A percentile compares a stretch with the other conserved stretches of the same genome.
Conservation (phyloP, 768 basidiomycete genomes). For the Tremella fuciformis region DNA sequence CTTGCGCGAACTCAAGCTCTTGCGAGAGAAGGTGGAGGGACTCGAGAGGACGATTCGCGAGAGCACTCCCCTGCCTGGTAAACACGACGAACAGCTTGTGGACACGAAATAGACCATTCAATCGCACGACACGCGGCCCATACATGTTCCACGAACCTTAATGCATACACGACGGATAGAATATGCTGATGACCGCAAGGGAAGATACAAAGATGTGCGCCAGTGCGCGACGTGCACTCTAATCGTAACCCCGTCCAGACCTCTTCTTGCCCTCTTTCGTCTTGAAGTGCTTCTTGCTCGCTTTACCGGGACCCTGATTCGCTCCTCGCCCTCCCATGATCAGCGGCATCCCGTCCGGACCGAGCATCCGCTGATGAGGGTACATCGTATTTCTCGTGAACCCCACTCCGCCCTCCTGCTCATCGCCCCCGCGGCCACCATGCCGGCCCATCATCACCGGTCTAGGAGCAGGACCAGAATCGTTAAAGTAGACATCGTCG, state of each 20-base stretch:
- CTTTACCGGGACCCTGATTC: slow-evolving; percentile 52
- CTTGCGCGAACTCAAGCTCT: slow-evolving; percentile 32
- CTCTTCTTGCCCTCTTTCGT: slow-evolving; percentile 80
- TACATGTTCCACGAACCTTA: no score
- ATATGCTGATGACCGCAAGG: background rate
- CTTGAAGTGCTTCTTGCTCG: slow-evolving; percentile 81
- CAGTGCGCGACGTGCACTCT: slow-evolving; percentile 1
- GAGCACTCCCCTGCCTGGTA: background rate
- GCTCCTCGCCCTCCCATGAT: slow-evolving; percentile 74
- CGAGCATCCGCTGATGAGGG: slow-evolving; percentile 79
- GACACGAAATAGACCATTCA: no score
- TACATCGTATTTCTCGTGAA: slow-evolving; percentile 66
- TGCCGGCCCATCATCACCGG: slow-evolving; percentile 63
- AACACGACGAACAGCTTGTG: no score
- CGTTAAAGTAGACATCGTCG: slow-evolving; percentile 79
- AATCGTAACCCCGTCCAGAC: slow-evolving; percentile 88
- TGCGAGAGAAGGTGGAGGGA: slow-evolving; percentile 39
- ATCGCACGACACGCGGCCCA: no score
- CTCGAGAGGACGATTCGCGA: slow-evolving; percentile 35
- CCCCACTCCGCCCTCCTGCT: slow-evolving; percentile 58
- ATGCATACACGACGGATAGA: no score
- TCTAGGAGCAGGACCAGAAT: slow-evolving; percentile 58
- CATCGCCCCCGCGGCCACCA: slow-evolving; percentile 16
- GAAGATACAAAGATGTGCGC: background rate
- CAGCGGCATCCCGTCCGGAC: slow-evolving; percentile 75